Conservation (phyloP, 441 rosid species). For the Flueggea neowawraea region DNA sequence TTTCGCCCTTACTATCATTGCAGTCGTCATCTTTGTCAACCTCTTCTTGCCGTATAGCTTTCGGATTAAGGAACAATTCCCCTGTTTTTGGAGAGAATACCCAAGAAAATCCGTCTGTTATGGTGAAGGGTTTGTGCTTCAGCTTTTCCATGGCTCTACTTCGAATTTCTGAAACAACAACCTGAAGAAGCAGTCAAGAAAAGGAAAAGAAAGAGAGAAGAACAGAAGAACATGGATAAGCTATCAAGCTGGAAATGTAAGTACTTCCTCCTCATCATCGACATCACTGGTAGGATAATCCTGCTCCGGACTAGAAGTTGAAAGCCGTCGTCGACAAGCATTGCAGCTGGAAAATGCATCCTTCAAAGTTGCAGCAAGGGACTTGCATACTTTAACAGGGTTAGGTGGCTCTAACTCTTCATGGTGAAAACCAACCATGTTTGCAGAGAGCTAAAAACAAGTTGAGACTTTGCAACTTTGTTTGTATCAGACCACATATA, state of each 20-base stretch:
- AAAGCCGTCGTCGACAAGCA: slow-evolving; percentile 37
- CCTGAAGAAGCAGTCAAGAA: slow-evolving; percentile 28
- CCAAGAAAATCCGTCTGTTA: slow-evolving; percentile 46
- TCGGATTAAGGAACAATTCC: slow-evolving; percentile 27
- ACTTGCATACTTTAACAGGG: slow-evolving; percentile 43
- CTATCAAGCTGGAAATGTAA: not conserved
- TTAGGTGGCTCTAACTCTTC: slow-evolving; percentile 33
- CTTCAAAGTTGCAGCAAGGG: slow-evolving; percentile 44
- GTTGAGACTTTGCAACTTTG: not conserved
- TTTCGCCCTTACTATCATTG: slow-evolving; percentile 21
- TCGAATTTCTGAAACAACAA: slow-evolving; percentile 59
- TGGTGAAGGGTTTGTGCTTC: slow-evolving; percentile 41
- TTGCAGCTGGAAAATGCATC: slow-evolving; percentile 64
- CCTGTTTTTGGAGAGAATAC: slow-evolving; percentile 41
- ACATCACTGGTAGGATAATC: slow-evolving; percentile 33
- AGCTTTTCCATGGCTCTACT: slow-evolving; percentile 66
- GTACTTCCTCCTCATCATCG: slow-evolving; percentile 61
- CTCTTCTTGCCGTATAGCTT: slow-evolving; percentile 11
- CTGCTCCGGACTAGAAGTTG: slow-evolving; percentile 36
- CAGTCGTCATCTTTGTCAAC: slow-evolving; percentile 1
- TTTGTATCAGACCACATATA: slow-evolving; percentile 11
- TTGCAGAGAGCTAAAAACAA: slow-evolving; percentile 10
- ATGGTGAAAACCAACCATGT: slow-evolving; percentile 52
- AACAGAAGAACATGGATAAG: not conserved
- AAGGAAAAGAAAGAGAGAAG: not conserved